Conservation (phyloP, 1,284 basidiomycete genomes). For the Trametes versicolor region DNA sequence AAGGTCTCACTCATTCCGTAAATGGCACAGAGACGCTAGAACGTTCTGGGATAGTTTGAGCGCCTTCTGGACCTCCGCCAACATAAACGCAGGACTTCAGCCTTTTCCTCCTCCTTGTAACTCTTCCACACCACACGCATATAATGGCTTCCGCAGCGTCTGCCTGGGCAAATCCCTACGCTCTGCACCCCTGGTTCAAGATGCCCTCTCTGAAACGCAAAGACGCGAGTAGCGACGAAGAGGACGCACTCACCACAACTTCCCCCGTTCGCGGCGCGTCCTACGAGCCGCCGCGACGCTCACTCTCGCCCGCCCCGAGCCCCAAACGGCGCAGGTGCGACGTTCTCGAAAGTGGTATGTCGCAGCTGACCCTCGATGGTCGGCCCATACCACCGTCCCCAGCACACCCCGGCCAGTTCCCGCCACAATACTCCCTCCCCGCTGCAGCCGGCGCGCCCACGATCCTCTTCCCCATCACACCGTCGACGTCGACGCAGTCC, state of each 20-base stretch:
- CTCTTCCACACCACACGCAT: conserved; percentile 4
- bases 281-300: conserved; percentile 28
- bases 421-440: background rate
- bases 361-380: conserved; percentile 56
- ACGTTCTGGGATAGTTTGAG: conserved; percentile 34
- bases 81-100: conserved; percentile 13
- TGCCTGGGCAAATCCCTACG: conserved; percentile 47
- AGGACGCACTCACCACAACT: conserved; percentile 24
- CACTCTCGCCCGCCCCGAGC: conserved; percentile 38
- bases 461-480: conserved; percentile 18
- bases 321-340: conserved; percentile 60
- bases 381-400: conserved; percentile 25
- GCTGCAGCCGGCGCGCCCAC: conserved; percentile 13
- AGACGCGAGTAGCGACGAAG: conserved; percentile 38
- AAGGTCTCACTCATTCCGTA: conserved; percentile 7
- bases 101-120: conserved; percentile 1
- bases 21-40: conserved; percentile 25
- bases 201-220: conserved; percentile 60
- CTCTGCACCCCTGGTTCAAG: conserved; percentile 65
- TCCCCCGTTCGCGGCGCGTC: conserved; percentile 26
- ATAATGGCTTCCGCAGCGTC: conserved; percentile 40
- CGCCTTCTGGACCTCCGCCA: conserved; percentile 29
- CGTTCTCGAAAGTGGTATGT: conserved; percentile 66
- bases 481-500: conserved; percentile 4
- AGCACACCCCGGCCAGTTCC: conserved; percentile 19